Conservation (phyloP, 352 stramenopile species). For the Phytophthora quininea region DNA sequence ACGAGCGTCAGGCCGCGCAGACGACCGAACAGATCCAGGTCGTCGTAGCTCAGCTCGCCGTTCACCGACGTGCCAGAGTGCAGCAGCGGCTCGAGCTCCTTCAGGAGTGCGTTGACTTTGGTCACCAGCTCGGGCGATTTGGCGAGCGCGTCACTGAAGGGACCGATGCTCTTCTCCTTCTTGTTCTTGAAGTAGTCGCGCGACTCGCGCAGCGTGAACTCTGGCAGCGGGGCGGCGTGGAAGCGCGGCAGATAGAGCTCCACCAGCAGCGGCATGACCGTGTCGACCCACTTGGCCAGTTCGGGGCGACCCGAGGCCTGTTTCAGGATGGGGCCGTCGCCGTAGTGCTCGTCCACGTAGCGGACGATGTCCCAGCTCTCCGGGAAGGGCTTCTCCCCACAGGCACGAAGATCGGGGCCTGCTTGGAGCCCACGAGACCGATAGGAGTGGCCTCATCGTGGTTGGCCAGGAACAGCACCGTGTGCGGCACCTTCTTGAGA, state of each 20-base stretch:
- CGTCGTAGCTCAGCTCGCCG: conserved; percentile 54
- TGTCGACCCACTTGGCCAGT: conserved; percentile 48
- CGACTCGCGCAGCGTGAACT: conserved; percentile 51
- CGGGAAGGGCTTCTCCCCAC: conserved; percentile 48
- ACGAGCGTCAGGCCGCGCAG: conserved; percentile 60
- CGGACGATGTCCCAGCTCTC: conserved; percentile 67
- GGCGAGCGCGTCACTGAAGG: conserved; percentile 44
- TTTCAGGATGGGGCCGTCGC: conserved; percentile 35
- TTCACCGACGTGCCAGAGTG: conserved; percentile 55
- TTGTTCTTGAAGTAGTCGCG: conserved; percentile 58
- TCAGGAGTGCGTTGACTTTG: conserved; percentile 46
- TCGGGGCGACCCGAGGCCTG: conserved; percentile 43
- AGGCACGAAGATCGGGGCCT: conserved; percentile 54
- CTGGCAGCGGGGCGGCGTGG: conserved; percentile 44
- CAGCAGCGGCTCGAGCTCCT: conserved; percentile 43
- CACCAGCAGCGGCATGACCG: conserved; percentile 32
- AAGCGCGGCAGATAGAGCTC: conserved; percentile 51
- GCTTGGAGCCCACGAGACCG: conserved; percentile 49
- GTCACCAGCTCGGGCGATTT: conserved; percentile 46
- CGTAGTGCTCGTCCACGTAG: conserved; percentile 61
- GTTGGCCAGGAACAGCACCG: conserved; percentile 50
- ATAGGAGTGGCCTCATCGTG: conserved; percentile 63
- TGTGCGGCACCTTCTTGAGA: conserved; percentile 48
- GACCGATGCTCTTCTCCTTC: conserved; percentile 54
- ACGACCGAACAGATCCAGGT: conserved; percentile 56